These are phyloP conservation scores for Saccharomyces jurei DNA, from an alignment of 805 yeast species.

Conservation along the genomic window DNA sequence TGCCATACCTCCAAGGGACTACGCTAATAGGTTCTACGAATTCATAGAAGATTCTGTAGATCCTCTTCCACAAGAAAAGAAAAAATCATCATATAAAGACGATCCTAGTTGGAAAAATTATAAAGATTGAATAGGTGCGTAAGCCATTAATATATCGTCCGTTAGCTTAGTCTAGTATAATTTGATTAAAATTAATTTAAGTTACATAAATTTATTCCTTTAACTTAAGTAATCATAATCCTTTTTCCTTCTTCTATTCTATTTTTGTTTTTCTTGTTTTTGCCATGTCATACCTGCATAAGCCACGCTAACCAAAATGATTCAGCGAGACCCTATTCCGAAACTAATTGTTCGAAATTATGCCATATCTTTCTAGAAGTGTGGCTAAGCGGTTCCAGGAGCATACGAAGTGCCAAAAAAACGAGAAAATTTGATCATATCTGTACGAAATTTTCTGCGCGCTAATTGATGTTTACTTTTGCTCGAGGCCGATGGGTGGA, in stretches of 20 bases:
- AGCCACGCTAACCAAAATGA: neutral
- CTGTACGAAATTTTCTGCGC: neutral
- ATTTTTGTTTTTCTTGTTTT: too few species aligned
- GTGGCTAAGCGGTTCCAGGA: neutral
- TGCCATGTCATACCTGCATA: neutral
- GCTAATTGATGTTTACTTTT: neutral
- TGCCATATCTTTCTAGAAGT: neutral
- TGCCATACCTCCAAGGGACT: constrained; percentile 85
- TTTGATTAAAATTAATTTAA: neutral
- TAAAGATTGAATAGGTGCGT: constrained; percentile 12
- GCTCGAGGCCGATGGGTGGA: neutral
- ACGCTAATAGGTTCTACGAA: constrained; percentile 74
- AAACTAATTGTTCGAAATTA: neutral
- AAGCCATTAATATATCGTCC: neutral
- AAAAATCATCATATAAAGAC: constrained; percentile 14
- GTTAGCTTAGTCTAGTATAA: neutral
- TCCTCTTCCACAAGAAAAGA: constrained; percentile 13
- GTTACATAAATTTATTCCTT: neutral
- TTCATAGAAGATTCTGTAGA: constrained; percentile 48
- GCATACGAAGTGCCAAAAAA: neutral
- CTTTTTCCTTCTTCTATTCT: neutral
- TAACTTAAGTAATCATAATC: constrained; percentile 2
- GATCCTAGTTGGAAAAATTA: constrained; percentile 16
- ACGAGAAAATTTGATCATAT: neutral
- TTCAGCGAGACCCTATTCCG: neutral